phyloP scores from a whole-genome alignment of 2,329 filamentous ascomycete species.

The Ceratocystis diversiconidia region DNA sequence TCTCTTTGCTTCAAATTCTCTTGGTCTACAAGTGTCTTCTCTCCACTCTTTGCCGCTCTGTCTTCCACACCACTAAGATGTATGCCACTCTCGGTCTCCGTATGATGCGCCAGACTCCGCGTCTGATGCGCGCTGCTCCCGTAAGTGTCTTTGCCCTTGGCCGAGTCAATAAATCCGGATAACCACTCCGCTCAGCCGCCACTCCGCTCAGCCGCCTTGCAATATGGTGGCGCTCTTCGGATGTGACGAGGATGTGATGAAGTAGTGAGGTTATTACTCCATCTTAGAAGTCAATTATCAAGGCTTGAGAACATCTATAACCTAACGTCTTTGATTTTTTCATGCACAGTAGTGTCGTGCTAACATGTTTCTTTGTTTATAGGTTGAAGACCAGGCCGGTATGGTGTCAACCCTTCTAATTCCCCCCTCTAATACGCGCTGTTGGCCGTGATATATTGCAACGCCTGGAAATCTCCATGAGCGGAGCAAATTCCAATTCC shows the following conservation, averaged over 20 bases:
- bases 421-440: not conserved
- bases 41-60: slow-evolving; percentile 8
- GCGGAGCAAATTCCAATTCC: not conserved
- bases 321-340: not conserved
- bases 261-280: slow-evolving; percentile 12
- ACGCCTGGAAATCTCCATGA: not conserved
- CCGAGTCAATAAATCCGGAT: not conserved
- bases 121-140: slow-evolving; percentile 57
- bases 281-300: not conserved
- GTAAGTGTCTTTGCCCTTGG: slow-evolving; percentile 38
- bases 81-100: slow-evolving; percentile 50
- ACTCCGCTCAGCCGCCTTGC: not conserved
- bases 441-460: not conserved
- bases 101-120: slow-evolving; percentile 51
- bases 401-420: slow-evolving; percentile 28
- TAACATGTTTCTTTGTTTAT: slow-evolving; percentile 23
- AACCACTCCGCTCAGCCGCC: not conserved
- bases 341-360: slow-evolving; percentile 12
- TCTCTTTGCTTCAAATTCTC: slow-evolving; percentile 23
- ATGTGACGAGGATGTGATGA: slow-evolving; percentile 8
- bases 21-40: not conserved
- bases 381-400: slow-evolving; percentile 57
- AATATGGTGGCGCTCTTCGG: not conserved
- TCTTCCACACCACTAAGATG: slow-evolving; percentile 33
- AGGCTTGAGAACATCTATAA: not conserved